phyloP scores from a whole-genome alignment of 2,329 filamentous ascomycete species.

The Aspergillus hiratsukae region DNA sequence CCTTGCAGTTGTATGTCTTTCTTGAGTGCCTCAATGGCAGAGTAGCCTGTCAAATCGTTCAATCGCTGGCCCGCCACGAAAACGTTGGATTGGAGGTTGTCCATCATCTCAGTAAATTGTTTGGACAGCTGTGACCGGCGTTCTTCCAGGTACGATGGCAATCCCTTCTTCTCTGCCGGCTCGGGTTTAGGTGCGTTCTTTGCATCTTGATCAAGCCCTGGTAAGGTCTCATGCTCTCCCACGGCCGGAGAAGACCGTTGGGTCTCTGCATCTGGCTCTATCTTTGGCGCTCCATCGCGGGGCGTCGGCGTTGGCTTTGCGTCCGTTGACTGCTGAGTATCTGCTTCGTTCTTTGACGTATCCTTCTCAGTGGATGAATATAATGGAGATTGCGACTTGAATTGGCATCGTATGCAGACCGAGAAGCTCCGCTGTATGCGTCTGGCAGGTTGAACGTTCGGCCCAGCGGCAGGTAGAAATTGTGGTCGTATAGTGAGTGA shows the following conservation, averaged over 20 bases:
- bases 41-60: slow-evolving; percentile 93
- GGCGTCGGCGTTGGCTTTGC: slow-evolving; percentile 20
- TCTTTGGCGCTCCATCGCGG: slow-evolving; percentile 13
- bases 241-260: slow-evolving; percentile 9
- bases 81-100: slow-evolving; percentile 78
- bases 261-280: slow-evolving; percentile 19
- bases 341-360: slow-evolving; percentile 13
- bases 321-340: slow-evolving; percentile 14
- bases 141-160: slow-evolving; percentile 36
- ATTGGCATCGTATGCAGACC: slow-evolving; percentile 42
- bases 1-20: slow-evolving; percentile 66
- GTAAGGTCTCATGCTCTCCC: slow-evolving; percentile 12
- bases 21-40: slow-evolving; percentile 82
- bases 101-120: slow-evolving; percentile 71
- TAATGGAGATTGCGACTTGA: slow-evolving; percentile 26
- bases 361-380: slow-evolving; percentile 24
- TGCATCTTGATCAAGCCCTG: slow-evolving; percentile 7
- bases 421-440: slow-evolving; percentile 30
- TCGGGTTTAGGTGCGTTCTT: slow-evolving; percentile 2
- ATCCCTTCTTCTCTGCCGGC: slow-evolving; percentile 14
- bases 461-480: slow-evolving; percentile 15
- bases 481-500: slow-evolving; percentile 18
- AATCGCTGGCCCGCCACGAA: slow-evolving; percentile 81
- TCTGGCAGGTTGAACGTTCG: slow-evolving; percentile 18
- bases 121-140: slow-evolving; percentile 56